Evolutionary conservation across 1,284 basidiomycete species (phyloP), one percentile per base, ranked within the genome.

Genomic region (Phylloboletellus chloephorus): DNA sequence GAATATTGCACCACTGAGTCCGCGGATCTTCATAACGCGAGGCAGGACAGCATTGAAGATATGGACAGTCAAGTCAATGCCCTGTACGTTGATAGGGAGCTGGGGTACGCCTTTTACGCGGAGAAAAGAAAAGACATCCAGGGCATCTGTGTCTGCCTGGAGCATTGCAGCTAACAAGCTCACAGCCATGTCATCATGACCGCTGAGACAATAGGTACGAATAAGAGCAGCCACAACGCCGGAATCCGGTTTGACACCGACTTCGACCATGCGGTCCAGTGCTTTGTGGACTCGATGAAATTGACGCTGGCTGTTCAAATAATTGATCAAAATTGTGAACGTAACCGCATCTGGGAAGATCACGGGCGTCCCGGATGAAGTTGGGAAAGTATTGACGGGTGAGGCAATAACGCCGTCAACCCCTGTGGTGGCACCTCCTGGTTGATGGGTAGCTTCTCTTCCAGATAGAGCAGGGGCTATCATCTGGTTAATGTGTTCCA

Each of bases 311-410:
- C 52, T 60, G n/a, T 73, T 71, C 37, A 78, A 58, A 49, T 78
- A 69, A 52, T 78, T 73, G 55, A 86, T 73, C 46, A 84, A 68
- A 22, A 81, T 74, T 8, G 76, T 73, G 61, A 77, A 83, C 2
- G 84, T 88, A 8, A 67, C 66, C 6, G 72, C 67, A 50, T 82
- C 73, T 13, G 79, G 76, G 30, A 42, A 43, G 21, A 74, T 39
- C 26, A 37, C 41, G 46, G 38, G 44, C 29, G 39, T 30, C 28
- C 37, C 24, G 39, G 39, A 32, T 31, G 36, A 37, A 38, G 31
- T 34, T 34, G 37, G 16, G 5, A 12, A 37, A 37, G 40, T 13
- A 38, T 42, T 33, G 28, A 42, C 20, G 37, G 7, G 43, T 31
- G 54, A 49, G 13, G 43, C 41, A 12, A 33, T 15, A 35, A 55